phyloP scores from a whole-genome alignment of 768 basidiomycete genomes.

The Lactarius indigo region DNA sequence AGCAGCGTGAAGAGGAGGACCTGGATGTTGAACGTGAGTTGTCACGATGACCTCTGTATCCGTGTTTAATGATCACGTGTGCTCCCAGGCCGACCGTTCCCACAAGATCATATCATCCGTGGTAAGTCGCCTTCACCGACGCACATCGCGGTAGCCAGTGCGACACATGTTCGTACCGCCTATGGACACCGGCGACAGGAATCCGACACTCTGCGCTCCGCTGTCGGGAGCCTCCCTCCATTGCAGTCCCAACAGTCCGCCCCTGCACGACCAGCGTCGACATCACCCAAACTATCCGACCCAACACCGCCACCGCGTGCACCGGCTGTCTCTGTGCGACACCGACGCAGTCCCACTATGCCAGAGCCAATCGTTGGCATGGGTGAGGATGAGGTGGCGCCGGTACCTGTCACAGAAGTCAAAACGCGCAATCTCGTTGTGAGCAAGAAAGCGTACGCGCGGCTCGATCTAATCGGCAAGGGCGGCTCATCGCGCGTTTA shows the following conservation, averaged over 20 bases:
- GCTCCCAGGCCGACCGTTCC: constrained; percentile 27
- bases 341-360: constrained; percentile 67
- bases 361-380: constrained; percentile 41
- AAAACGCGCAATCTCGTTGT: constrained; percentile 25
- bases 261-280: constrained; percentile 16
- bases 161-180: constrained; percentile 32
- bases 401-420: constrained; percentile 17
- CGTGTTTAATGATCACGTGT: constrained; percentile 1
- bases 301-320: constrained; percentile 14
- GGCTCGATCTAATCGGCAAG: constrained; percentile 86
- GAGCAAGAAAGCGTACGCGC: constrained; percentile 79
- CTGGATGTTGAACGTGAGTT: constrained; percentile 42
- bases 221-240: constrained; percentile 33
- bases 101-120: constrained; percentile 25
- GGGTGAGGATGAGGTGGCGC: constrained; percentile 38
- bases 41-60: neutral
- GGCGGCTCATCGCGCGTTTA: constrained; percentile 97
- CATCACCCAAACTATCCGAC: constrained; percentile 18
- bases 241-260: neutral
- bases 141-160: constrained; percentile 30
- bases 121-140: constrained; percentile 56
- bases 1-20: constrained; percentile 30
- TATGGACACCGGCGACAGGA: constrained; percentile 63
- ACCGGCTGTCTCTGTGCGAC: constrained; percentile 34
- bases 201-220: constrained; percentile 68